These are phyloP conservation scores for Emmonsiellopsis sp. DNA, from an alignment of 2,329 filamentous ascomycete species.

Conservation along the genomic window DNA sequence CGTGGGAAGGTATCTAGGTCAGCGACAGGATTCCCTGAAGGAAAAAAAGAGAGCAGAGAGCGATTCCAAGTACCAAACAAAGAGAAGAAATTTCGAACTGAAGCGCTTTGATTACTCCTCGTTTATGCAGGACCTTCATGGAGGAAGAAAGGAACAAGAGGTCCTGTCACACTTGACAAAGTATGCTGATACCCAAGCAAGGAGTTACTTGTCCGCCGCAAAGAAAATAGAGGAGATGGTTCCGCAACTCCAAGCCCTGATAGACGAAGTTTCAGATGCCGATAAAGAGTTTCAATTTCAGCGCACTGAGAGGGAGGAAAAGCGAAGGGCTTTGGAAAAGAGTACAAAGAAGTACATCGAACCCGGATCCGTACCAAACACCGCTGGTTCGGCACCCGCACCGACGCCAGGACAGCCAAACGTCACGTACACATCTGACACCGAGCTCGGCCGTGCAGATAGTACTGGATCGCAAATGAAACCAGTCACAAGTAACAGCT, in stretches of 20 bases:
- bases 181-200: conserved; percentile 84
- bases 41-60: conserved; percentile 94
- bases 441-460: conserved; percentile 62
- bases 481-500: conserved; percentile 38
- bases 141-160: conserved; percentile 96
- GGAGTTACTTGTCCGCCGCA: conserved; percentile 68
- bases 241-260: conserved; percentile 81
- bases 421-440: conserved; percentile 50
- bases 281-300: conserved; percentile 97
- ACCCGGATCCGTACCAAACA: conserved; percentile 49
- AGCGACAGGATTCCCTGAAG: conserved; percentile 89
- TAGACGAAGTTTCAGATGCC: conserved; percentile 78
- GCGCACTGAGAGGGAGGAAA: conserved; percentile 89
- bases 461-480: conserved; percentile 63
- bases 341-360: conserved; percentile 66
- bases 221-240: conserved; percentile 80
- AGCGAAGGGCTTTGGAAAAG: conserved; percentile 80
- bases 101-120: conserved; percentile 98
- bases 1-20: conserved; percentile 88
- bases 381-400: conserved; percentile 25
- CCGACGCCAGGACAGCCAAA: conserved; percentile 31
- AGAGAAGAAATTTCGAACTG: conserved; percentile 88
- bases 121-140: conserved; percentile 98
- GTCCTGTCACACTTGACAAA: conserved; percentile 88
- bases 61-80: conserved; percentile 91